phyloP scores from a whole-genome alignment of 2,329 filamentous ascomycete species.

The Xylogone sp. region DNA sequence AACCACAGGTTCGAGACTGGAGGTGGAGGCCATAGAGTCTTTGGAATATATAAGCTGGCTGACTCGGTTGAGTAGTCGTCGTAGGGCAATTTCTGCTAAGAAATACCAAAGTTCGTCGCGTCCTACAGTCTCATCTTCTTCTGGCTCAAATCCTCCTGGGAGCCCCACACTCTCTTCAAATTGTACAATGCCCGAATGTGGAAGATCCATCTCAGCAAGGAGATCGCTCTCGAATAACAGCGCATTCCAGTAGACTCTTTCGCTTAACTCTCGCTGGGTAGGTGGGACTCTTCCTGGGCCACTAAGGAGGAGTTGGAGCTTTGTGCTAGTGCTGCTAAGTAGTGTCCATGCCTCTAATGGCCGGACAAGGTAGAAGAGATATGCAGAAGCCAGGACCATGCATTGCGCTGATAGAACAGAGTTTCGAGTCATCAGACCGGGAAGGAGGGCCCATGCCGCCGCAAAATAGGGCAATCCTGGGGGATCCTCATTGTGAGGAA shows the following conservation, averaged over 20 bases:
- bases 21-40: constrained; percentile 66
- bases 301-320: constrained; percentile 74
- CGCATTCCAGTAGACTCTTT: constrained; percentile 82
- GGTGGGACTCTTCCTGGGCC: constrained; percentile 67
- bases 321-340: constrained; percentile 75
- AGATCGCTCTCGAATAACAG: constrained; percentile 78
- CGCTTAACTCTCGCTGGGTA: constrained; percentile 67
- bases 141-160: constrained; percentile 69
- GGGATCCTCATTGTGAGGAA: constrained; percentile 64
- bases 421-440: constrained; percentile 75
- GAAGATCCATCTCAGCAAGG: constrained; percentile 73
- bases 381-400: constrained; percentile 75
- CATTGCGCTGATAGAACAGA: constrained; percentile 76
- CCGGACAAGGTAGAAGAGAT: constrained; percentile 77
- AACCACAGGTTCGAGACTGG: constrained; percentile 72
- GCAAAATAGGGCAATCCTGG: constrained; percentile 78
- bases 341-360: constrained; percentile 82
- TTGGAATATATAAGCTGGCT: constrained; percentile 78
- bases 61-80: constrained; percentile 72
- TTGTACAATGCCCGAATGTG: constrained; percentile 77
- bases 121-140: constrained; percentile 62
- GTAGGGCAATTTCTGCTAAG: constrained; percentile 74
- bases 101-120: constrained; percentile 85
- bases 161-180: constrained; percentile 78
- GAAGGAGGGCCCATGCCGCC: constrained; percentile 73